Evolutionary conservation across 441 rosid genomes (phyloP), one percentile per base, ranked within the genome.

Genomic region (Heliophila coronopifolia): DNA sequence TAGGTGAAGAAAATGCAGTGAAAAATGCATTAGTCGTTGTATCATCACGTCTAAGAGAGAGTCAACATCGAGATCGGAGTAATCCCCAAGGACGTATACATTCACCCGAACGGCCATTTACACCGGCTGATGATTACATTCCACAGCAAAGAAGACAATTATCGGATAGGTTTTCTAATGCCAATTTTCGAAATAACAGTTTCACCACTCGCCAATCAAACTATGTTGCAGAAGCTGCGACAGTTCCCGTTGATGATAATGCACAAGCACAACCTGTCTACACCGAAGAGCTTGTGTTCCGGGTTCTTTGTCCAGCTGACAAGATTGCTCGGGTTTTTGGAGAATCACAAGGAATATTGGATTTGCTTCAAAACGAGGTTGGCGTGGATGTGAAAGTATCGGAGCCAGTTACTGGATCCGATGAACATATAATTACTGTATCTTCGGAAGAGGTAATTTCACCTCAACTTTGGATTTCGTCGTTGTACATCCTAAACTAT

Each of bases 361-460:
- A 80, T 43, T 63, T 92, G 73, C 97, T 92, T 58, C 85, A 77
- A 47, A 81, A 88, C 64, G 94, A 85, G 59, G 68, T 92, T 46
- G 97, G 97, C 20, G 99, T 92, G 54, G 97, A 88, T 60, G 75
- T 88, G 22, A 81, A 69, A 65, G 75, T 92, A 54, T 61, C 77
- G 50, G 92, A 82, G 58, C 92, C 83, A 12, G 74, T 85, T 50
- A 67, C 76, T 47, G 99, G 94, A 26, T 85, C 92, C 32, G 88
- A 85, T 59, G 97, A 92, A 57, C 95, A 81, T 74, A 80, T 92
- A 5, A 74, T 92, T 36, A 77, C 71, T 46, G 63, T 92, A 59
- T 83, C 86, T 55, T 92, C 99, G 1, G 92, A 83, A 39, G 99
- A 92, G 99, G 95, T 92, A 69, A n/a, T n/a, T n/a, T n/a, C n/a